Evolutionary conservation across 2,329 filamentous ascomycete species (phyloP).

Genomic region (Colletotrichum melonis): DNA sequence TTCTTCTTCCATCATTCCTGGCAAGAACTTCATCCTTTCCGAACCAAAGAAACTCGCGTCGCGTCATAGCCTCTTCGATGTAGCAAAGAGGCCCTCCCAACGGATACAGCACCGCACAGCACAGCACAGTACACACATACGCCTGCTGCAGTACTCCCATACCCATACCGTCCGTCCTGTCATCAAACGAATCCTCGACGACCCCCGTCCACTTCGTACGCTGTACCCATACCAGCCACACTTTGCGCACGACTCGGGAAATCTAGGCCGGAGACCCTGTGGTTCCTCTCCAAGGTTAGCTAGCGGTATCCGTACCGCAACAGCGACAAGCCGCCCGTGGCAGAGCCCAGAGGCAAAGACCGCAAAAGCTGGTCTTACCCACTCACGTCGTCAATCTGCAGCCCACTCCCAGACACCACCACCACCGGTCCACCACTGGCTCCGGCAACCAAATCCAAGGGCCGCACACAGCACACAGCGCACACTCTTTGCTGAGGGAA

Average conservation of each 20-base stretch:
- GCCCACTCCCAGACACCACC: neutral
- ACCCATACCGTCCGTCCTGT: neutral
- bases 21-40: neutral
- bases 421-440: neutral
- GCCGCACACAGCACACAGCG: conserved; percentile 7
- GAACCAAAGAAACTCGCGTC: neutral
- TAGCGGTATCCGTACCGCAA: conserved; percentile 17
- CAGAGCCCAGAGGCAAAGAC: conserved; percentile 2
- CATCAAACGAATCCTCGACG: conserved; percentile 14
- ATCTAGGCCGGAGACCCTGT: conserved; percentile 25
- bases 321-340: conserved; percentile 21
- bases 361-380: conserved; percentile 17
- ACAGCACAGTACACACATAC: neutral
- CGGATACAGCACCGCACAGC: neutral
- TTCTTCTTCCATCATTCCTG: neutral
- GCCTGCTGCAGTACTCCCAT: neutral
- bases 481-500: conserved; percentile 20
- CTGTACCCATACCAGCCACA: conserved; percentile 22
- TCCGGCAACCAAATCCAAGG: neutral
- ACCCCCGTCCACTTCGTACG: neutral
- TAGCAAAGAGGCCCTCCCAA: conserved; percentile 6
- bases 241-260: conserved; percentile 32
- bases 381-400: neutral
- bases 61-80: conserved; percentile 7
- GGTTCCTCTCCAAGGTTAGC: conserved; percentile 15